Evolutionary conservation across 164 flowering plant species (phyloP).

Genomic region (Platanus orientalis): DNA sequence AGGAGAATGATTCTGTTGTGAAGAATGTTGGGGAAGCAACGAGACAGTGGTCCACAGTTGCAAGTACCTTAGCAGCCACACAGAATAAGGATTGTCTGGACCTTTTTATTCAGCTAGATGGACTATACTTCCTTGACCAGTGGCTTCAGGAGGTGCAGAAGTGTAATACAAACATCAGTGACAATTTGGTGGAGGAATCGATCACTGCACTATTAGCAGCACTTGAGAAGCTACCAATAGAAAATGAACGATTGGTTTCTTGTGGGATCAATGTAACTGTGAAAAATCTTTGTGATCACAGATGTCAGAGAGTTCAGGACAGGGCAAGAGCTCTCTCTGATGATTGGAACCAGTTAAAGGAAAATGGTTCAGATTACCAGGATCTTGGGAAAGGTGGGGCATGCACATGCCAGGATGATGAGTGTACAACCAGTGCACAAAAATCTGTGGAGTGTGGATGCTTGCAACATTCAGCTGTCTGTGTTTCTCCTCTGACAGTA

Average conservation of each 20-base stretch:
- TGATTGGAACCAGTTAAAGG: slow-evolving; percentile 40
- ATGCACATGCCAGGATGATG: slow-evolving; percentile 15
- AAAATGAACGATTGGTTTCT: slow-evolving; percentile 34
- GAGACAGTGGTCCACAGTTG: slow-evolving; percentile 84
- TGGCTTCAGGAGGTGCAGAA: slow-evolving; percentile 80
- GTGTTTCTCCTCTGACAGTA: slow-evolving; percentile 17
- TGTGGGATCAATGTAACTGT: slow-evolving; percentile 60
- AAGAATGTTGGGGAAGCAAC: slow-evolving; percentile 63
- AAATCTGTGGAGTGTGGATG: slow-evolving; percentile 17
- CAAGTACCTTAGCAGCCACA: slow-evolving; percentile 66
- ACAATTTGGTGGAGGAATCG: slow-evolving; percentile 57
- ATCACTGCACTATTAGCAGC: slow-evolving; percentile 55
- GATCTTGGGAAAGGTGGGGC: slow-evolving; percentile 21
- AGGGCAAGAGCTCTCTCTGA: slow-evolving; percentile 48
- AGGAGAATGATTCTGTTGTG: slow-evolving; percentile 43
- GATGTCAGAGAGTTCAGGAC: slow-evolving; percentile 50
- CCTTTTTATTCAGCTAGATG: slow-evolving; percentile 69
- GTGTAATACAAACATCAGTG: slow-evolving; percentile 33
- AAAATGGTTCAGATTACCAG: slow-evolving; percentile 13
- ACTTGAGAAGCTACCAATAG: slow-evolving; percentile 60
- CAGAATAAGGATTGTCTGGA: slow-evolving; percentile 68
- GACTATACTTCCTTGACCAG: slow-evolving; percentile 51
- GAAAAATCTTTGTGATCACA: slow-evolving; percentile 47
- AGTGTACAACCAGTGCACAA: slow-evolving; percentile 3
- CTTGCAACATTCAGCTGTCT: slow-evolving; percentile 15